Base-by-base conservation (phyloP, 768 basidiomycete genomes). In the Mycena sanguinolenta region DNA sequence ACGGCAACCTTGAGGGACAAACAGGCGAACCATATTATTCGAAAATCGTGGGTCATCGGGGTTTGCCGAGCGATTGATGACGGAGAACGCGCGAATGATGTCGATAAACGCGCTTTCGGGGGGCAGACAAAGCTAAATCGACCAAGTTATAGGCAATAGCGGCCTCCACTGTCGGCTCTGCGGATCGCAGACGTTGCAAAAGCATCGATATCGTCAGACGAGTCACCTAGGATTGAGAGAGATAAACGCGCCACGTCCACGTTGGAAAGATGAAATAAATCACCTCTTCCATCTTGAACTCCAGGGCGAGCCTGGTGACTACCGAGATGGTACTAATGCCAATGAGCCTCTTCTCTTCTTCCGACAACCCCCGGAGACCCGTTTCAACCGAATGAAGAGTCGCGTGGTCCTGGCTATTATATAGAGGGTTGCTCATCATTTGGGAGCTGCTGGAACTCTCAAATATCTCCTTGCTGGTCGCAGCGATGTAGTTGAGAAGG, bases 271-370 rank as follows among this genome's bases (percentile, higher is more conserved):
- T n/a, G n/a, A 49, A 25, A 42, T 23, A 60, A 74, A 71, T 54
- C 12, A 94, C 95, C 82, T 97, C 96, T 77, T 96, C 94, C 69
- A 88, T 87, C 66, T 89, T 83, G 76, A 97, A 96, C 80, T 98
- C 96, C 19, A 98, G 82, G 0, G 96, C 94, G 38, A 98, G 87
- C 34, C 90, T 87, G 3, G 96, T 93, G 6, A 97, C 96, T 2
- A 97, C 93, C 3, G 94, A 94, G 67, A 98, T 96, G 3, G 95
- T 96, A 70, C 94, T 96, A 60, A 96, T 95, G 3, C 93, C 93
- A 46, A 96, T 90, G 21, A 95, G 86, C 58, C 91, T 85, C 76
- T 91, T 92, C 78, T 97, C 92, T 67, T 97, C 96, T 57, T 96
- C 95, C 1, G 93, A 90, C 46, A 92, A 85, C 12, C 90, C 89